Percentiles rank a stretch among this genome's conserved stretches.
phyloP scores from a whole-genome alignment of 768 basidiomycete species.

The Xerocomellus dryophilus region DNA sequence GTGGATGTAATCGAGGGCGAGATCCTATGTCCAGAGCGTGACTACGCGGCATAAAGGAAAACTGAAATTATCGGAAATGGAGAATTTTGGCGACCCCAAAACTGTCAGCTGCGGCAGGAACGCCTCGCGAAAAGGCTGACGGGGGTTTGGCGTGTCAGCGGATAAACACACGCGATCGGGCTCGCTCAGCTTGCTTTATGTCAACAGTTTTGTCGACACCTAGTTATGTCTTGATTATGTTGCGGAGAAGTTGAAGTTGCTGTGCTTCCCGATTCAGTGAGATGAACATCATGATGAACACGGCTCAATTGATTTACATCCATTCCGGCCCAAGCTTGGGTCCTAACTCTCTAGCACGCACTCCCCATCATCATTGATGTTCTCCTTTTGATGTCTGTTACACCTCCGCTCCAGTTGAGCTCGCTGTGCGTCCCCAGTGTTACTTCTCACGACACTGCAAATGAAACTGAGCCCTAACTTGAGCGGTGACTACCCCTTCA shows the following conservation, averaged over 20 bases:
- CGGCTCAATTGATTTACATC: slow-evolving; percentile 19
- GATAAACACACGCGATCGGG: slow-evolving; percentile 3
- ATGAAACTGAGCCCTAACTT: slow-evolving; percentile 13
- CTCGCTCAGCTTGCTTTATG: slow-evolving; percentile 22
- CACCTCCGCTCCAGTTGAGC: slow-evolving; percentile 2
- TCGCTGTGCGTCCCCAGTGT: not conserved
- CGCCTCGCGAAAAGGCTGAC: slow-evolving; percentile 15
- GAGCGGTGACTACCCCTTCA: slow-evolving; percentile 1
- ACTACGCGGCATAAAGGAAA: not conserved
- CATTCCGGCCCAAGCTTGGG: slow-evolving; percentile 6
- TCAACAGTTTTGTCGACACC: slow-evolving; percentile 14
- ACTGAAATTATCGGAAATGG: slow-evolving; percentile 3
- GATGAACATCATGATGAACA: not conserved
- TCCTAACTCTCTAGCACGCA: slow-evolving; percentile 16
- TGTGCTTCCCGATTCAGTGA: slow-evolving; percentile 9
- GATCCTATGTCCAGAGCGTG: slow-evolving; percentile 8
- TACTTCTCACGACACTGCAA: slow-evolving; percentile 13
- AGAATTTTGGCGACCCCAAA: slow-evolving; percentile 28
- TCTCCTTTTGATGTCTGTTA: slow-evolving; percentile 4
- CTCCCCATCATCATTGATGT: slow-evolving; percentile 10
- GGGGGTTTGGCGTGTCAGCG: slow-evolving; percentile 13
- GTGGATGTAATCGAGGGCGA: not conserved
- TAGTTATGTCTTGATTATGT: slow-evolving; percentile 7
- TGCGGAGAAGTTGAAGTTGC: not conserved
- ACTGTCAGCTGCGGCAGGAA: slow-evolving; percentile 29